Evolutionary conservation across 768 basidiomycete species (phyloP).

Genomic region (Mycena vulgaris): DNA sequence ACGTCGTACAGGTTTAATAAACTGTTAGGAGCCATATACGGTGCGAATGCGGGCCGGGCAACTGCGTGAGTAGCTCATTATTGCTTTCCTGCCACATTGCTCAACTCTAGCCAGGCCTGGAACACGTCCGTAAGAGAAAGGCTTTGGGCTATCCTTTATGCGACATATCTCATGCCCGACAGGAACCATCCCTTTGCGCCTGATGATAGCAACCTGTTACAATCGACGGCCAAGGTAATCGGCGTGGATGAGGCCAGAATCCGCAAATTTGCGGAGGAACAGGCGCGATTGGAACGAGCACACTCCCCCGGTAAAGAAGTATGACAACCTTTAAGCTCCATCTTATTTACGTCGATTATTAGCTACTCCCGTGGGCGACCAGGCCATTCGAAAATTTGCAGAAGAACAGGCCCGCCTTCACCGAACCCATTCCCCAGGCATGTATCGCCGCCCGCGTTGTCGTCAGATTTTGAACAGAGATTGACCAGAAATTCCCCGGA

Average conservation of each 20-base stretch:
- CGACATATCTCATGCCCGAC: neutral
- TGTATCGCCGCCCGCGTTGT: neutral
- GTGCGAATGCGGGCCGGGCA: neutral
- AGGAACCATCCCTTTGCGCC: constrained; percentile 26
- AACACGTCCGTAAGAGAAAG: constrained; percentile 30
- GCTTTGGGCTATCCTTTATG: neutral
- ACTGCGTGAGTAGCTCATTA: constrained; percentile 15
- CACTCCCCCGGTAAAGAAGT: constrained; percentile 29
- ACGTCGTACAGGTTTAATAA: neutral
- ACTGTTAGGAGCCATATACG: constrained; percentile 21
- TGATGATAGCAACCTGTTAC: constrained; percentile 16
- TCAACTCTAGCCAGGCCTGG: constrained; percentile 14
- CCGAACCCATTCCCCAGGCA: constrained; percentile 36
- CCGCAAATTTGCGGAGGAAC: constrained; percentile 38
- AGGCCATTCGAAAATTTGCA: constrained; percentile 30
- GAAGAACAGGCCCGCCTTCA: constrained; percentile 38
- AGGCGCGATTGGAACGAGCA: constrained; percentile 33
- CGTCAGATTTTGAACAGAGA: too few species aligned
- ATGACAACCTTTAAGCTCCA: neutral
- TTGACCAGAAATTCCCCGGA: too few species aligned
- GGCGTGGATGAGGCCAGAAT: constrained; percentile 34
- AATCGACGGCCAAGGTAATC: constrained; percentile 25
- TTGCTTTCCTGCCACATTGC: neutral
- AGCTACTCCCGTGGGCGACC: constrained; percentile 22
- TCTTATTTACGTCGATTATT: neutral